Conservation (phyloP, 2,329 filamentous ascomycete species). For the Diaporthe velutina region DNA sequence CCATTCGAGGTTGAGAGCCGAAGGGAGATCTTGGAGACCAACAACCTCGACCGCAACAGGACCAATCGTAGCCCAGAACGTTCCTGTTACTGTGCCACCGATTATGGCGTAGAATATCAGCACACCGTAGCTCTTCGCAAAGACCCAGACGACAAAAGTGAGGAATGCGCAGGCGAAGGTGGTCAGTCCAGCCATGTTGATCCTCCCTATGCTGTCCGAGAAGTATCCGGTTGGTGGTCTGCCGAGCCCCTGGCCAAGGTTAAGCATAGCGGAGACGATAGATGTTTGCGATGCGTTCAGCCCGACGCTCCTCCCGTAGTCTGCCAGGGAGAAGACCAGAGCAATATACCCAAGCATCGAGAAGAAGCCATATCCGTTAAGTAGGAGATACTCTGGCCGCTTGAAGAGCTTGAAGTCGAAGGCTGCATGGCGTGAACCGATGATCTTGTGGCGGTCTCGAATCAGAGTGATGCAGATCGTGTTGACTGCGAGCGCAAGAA, state of each 20-base stretch:
- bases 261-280: slow-evolving; percentile 78
- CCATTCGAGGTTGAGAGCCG: slow-evolving; percentile 79
- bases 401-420: slow-evolving; percentile 76
- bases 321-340: slow-evolving; percentile 80
- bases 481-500: slow-evolving; percentile 75
- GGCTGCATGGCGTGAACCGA: slow-evolving; percentile 75
- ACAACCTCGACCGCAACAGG: slow-evolving; percentile 82
- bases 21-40: slow-evolving; percentile 76
- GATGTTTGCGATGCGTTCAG: slow-evolving; percentile 76
- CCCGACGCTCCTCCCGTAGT: slow-evolving; percentile 78
- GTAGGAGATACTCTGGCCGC: slow-evolving; percentile 71
- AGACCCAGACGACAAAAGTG: slow-evolving; percentile 79
- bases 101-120: slow-evolving; percentile 79
- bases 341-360: slow-evolving; percentile 81
- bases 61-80: slow-evolving; percentile 77
- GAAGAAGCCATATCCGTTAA: slow-evolving; percentile 77
- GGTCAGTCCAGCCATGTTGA: slow-evolving; percentile 78
- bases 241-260: slow-evolving; percentile 75
- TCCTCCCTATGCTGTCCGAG: slow-evolving; percentile 76
- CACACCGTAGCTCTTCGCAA: slow-evolving; percentile 73
- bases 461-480: slow-evolving; percentile 72
- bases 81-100: slow-evolving; percentile 74
- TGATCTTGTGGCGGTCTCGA: slow-evolving; percentile 77
- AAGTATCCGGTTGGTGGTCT: slow-evolving; percentile 80
- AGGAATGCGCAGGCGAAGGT: slow-evolving; percentile 75